These are phyloP conservation scores for Hyaloscypha hepaticicola DNA, from an alignment of 495 filamentous ascomycete genomes.

Conservation along the genomic window DNA sequence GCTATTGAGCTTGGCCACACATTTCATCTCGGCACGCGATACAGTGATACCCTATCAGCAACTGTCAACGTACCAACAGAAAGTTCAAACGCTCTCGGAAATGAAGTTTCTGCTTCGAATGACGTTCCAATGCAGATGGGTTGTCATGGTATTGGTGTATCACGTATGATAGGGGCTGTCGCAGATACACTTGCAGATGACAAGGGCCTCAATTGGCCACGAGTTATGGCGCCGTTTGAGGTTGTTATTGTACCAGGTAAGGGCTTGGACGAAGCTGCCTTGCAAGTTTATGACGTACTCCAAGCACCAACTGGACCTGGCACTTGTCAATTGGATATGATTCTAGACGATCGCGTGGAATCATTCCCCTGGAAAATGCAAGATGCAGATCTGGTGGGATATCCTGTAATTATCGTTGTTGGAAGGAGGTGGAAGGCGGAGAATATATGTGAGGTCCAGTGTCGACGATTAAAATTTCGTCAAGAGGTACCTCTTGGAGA, in stretches of 20 bases:
- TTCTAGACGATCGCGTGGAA: slow-evolving; percentile 72
- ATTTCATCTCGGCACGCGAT: slow-evolving; percentile 88
- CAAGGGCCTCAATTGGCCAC: slow-evolving; percentile 85
- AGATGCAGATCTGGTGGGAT: slow-evolving; percentile 87
- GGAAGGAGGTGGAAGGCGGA: slow-evolving; percentile 71
- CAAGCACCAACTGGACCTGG: slow-evolving; percentile 6
- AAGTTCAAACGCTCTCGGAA: neutral
- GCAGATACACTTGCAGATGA: slow-evolving; percentile 70
- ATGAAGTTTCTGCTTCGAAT: slow-evolving; percentile 24
- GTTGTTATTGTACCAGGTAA: slow-evolving; percentile 64
- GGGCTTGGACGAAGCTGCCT: slow-evolving; percentile 50
- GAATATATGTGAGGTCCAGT: slow-evolving; percentile 72
- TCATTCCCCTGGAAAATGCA: slow-evolving; percentile 77
- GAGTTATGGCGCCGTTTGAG: slow-evolving; percentile 82
- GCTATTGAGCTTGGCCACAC: slow-evolving; percentile 93
- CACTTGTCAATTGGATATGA: slow-evolving; percentile 48
- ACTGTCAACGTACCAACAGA: slow-evolving; percentile 45
- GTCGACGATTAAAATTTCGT: slow-evolving; percentile 54
- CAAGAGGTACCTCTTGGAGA: slow-evolving; percentile 46
- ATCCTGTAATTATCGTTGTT: slow-evolving; percentile 76
- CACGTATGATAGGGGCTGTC: slow-evolving; percentile 83
- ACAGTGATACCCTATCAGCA: slow-evolving; percentile 71
- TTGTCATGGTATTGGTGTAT: slow-evolving; percentile 93
- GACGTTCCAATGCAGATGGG: slow-evolving; percentile 79
- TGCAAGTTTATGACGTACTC: slow-evolving; percentile 59